Conservation (phyloP, 2,329 filamentous ascomycete species). For the Claviceps africana region DNA sequence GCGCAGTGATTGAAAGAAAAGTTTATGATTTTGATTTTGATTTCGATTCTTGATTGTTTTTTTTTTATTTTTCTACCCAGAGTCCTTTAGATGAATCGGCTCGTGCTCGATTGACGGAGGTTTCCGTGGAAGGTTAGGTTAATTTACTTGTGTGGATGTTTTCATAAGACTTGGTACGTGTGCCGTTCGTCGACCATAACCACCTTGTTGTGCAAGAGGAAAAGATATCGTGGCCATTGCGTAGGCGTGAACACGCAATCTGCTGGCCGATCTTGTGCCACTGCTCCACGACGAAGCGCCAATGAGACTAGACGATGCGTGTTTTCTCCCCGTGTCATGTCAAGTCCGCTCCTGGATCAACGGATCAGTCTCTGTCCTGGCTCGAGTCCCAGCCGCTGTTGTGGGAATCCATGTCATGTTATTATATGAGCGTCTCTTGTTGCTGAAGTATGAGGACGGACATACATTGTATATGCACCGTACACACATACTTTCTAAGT, state of each 20-base stretch:
- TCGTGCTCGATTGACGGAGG: neutral
- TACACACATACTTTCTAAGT: no score
- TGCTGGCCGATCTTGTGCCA: neutral
- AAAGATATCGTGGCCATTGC: neutral
- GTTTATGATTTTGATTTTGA: neutral
- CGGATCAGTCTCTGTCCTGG: neutral
- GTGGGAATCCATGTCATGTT: no score
- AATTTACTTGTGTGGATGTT: neutral
- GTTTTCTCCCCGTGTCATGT: no score
- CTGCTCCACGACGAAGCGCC: neutral
- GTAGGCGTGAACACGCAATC: neutral
- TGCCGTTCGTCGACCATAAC: neutral
- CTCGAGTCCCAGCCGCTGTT: no score
- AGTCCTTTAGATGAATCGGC: neutral
- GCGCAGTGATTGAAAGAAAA: neutral
- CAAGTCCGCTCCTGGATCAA: neutral
- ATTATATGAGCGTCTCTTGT: no score
- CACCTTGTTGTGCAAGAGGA: neutral
- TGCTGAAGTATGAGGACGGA: no score
- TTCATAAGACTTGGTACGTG: neutral
- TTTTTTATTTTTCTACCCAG: neutral
- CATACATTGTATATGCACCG: no score
- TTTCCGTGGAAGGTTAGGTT: neutral
- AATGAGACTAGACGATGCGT: neutral
- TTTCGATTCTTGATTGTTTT: neutral